Base-by-base conservation (phyloP, 257 asterid species). In the Solanum arcanum region DNA sequence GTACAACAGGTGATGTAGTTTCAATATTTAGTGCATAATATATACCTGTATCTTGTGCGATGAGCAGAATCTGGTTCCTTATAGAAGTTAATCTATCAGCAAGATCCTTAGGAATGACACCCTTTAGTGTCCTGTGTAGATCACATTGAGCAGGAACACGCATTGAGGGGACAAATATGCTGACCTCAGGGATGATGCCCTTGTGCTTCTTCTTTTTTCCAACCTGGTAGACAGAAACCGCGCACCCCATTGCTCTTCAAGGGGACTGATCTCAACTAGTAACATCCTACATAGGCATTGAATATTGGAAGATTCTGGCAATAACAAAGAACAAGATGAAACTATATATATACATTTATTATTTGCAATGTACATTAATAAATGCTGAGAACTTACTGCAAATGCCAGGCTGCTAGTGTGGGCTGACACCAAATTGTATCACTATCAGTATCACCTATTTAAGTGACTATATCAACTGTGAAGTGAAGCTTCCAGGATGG, bases 181-280 rank as follows among this genome's bases (percentile, higher is more conserved):
- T 86, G 39, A 96, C 90, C 86, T 94, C 95, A 1, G 92, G 92
- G 56, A 95, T 89, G 25, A 8, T 87, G 85, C 89, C 90, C 90
- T 87, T 91, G 90, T 89, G 27, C 16, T 74, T 94, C 93, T 90
- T 91, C 83, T 88, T 91, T 42, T 64, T 91, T 29, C 93, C 92
- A 68, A 88, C 42, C 73, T 91, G 93, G 88, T 90, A 89, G 23
- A 91, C 88, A 49, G 98, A 96, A 83, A 89, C 89, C 9, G 96
- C 83, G 87, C 99, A 95, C 86, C 99, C 99, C 98, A 96, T 96
- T 88, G 47, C 87, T 88, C 13, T 84, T 83, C 12, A 31, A 42
- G 75, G 59, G 39, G 25, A 88, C 31, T 31, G 77, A 84, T 86
- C 59, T 70, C 90, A 84, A 23, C 81, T 66, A 86, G 56, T 77